Evolutionary conservation across 768 basidiomycete genomes (phyloP), one percentile per base, ranked within the genome.

Genomic region (Auriculariales sp.): DNA sequence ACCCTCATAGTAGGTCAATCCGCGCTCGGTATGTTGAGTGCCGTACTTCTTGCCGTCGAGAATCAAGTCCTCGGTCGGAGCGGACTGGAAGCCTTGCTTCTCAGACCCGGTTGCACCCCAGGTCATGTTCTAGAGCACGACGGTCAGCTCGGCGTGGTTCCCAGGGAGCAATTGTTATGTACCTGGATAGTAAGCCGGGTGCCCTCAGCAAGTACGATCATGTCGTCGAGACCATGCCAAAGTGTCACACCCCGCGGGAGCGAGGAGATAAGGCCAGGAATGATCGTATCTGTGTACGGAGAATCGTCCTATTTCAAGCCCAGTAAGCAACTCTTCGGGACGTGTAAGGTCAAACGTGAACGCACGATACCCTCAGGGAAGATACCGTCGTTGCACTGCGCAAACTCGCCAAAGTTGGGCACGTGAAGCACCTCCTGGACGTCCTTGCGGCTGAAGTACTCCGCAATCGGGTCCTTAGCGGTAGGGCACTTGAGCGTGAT

Each of bases 161-260:
- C 52, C 49, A 15, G 48, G 49, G 12, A 53, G 29, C 10, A 45
- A n/a, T n/a, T n/a, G n/a, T n/a, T n/a, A n/a, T n/a, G n/a, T n/a
- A n/a, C 50, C 44, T 53, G 52, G 5, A 53, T 49, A 1, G 52
- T 53, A 12, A 53, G 36, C n/a, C 52, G 49, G 11, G 49, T 47
- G 7, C 52, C 52, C 4, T 47, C 39, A 15, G 44, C 46, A 12
- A 53, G 46, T 14, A 53, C 39, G n/a, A 53, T 28, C 1, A 30
- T 29, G 39, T 53, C 52, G 28, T 49, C 44, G 33, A 53, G 29
- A 4, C 52, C 52, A 36, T 53, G 52, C 52, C 52, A 53, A 28
- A 53, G 52, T 17, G 52, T 53, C 11, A 53, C 31, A 17, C 52
- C 52, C 10, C 52, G 48, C 19, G 52, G 52, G 15, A 53, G 52